Conservation (phyloP, 352 stramenopile species). For the Thalassiosira mediterranea region DNA sequence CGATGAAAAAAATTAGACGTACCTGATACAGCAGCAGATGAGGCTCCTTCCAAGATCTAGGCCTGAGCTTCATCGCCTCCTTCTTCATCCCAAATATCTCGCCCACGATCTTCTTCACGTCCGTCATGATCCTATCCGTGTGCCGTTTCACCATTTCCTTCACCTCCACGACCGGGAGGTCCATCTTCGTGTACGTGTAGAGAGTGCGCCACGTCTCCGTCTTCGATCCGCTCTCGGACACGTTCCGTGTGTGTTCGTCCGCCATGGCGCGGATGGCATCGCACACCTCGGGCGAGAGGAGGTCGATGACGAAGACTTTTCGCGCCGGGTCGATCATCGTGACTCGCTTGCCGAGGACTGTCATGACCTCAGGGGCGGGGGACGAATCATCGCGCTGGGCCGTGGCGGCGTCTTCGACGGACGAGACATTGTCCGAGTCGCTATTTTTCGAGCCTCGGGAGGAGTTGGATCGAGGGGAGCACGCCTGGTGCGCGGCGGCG, state of each 20-base stretch:
- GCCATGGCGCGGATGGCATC: conserved; percentile 53
- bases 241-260: conserved; percentile 38
- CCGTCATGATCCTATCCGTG: conserved; percentile 40
- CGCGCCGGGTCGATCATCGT: conserved; percentile 49
- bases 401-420: background rate
- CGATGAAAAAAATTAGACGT: background rate
- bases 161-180: conserved; percentile 57
- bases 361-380: conserved; percentile 24
- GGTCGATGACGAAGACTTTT: conserved; percentile 57
- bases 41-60: conserved; percentile 60
- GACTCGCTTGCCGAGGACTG: conserved; percentile 43
- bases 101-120: conserved; percentile 51
- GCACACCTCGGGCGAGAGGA: conserved; percentile 43
- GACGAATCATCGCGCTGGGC: background rate
- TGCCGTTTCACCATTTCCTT: conserved; percentile 40
- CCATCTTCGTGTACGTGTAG: conserved; percentile 72
- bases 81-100: conserved; percentile 53
- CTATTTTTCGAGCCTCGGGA: background rate
- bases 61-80: conserved; percentile 46
- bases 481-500: conserved; percentile 31
- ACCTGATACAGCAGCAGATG: conserved; percentile 60
- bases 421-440: background rate
- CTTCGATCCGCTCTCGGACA: conserved; percentile 20
- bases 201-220: conserved; percentile 52
- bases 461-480: conserved; percentile 19